Conservation (phyloP, 2,329 filamentous ascomycete species). For the Colletotrichum melonis region DNA sequence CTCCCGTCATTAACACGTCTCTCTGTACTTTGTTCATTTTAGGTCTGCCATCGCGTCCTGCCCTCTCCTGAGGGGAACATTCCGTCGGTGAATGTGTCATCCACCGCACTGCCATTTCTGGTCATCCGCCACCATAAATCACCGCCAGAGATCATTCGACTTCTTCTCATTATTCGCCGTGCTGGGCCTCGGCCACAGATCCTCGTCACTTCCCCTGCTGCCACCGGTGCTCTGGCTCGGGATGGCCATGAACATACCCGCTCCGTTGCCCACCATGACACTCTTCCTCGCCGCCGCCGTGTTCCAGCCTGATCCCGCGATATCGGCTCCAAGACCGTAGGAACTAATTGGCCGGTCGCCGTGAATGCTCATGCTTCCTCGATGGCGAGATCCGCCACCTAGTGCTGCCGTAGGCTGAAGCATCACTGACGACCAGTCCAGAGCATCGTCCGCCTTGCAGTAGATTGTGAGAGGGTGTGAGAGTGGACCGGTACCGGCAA, state of each 20-base stretch:
- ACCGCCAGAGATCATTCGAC: slow-evolving; percentile 31
- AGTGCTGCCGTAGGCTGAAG: slow-evolving; percentile 49
- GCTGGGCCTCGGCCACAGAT: slow-evolving; percentile 45
- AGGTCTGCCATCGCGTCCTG: background rate
- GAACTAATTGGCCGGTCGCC: slow-evolving; percentile 62
- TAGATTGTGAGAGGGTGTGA: slow-evolving; percentile 70
- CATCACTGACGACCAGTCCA: slow-evolving; percentile 69
- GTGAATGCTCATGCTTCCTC: slow-evolving; percentile 33
- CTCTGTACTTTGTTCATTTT: background rate
- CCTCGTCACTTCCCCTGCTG: slow-evolving; percentile 41
- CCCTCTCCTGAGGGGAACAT: background rate
- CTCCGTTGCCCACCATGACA: slow-evolving; percentile 63
- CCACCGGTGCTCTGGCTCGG: slow-evolving; percentile 47
- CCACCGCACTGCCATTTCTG: background rate
- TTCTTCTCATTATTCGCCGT: slow-evolving; percentile 35
- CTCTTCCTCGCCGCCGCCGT: slow-evolving; percentile 64
- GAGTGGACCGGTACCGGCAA: slow-evolving; percentile 48
- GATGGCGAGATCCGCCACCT: slow-evolving; percentile 28
- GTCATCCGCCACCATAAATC: background rate
- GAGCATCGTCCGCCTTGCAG: slow-evolving; percentile 68
- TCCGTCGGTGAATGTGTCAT: background rate
- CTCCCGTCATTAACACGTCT: background rate
- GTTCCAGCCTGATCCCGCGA: slow-evolving; percentile 61
- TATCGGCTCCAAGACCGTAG: slow-evolving; percentile 67
- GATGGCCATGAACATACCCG: slow-evolving; percentile 65